phyloP scores from a whole-genome alignment of 805 yeast genomes.

The Diddensiella transvaalensis region DNA sequence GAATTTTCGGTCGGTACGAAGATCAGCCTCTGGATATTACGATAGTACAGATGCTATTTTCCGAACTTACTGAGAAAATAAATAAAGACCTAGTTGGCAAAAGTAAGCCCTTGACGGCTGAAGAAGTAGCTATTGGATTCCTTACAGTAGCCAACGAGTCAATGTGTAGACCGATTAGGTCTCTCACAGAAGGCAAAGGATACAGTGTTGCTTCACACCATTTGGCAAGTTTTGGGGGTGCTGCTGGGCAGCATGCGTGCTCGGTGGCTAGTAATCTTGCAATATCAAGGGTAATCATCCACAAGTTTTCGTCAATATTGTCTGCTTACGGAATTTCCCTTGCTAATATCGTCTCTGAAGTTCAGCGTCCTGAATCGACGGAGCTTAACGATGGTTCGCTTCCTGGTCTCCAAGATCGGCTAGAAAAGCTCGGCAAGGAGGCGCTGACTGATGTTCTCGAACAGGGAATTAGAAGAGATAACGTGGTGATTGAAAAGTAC shows the following conservation, averaged over 20 bases:
- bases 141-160: slow-evolving; percentile 78
- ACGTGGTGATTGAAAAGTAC: slow-evolving; percentile 55
- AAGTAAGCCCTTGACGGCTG: slow-evolving; percentile 40
- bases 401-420: slow-evolving; percentile 40
- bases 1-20: slow-evolving; percentile 77
- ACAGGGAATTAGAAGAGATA: slow-evolving; percentile 51
- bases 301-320: slow-evolving; percentile 73
- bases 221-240: slow-evolving; percentile 84
- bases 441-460: slow-evolving; percentile 41
- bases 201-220: slow-evolving; percentile 60
- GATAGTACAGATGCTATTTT: slow-evolving; percentile 47
- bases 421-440: slow-evolving; percentile 41
- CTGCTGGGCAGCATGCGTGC: slow-evolving; percentile 87
- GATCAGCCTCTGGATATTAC: slow-evolving; percentile 61
- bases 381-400: slow-evolving; percentile 35
- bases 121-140: slow-evolving; percentile 77
- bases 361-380: slow-evolving; percentile 63
- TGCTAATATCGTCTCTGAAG: slow-evolving; percentile 77
- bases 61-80: slow-evolving; percentile 50
- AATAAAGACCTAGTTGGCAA: slow-evolving; percentile 45
- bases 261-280: slow-evolving; percentile 70
- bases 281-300: slow-evolving; percentile 63
- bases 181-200: slow-evolving; percentile 80
- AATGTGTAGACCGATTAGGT: slow-evolving; percentile 83
- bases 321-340: slow-evolving; percentile 86